Base-by-base conservation (phyloP, 1,139 yeast genomes). In the Suhomyces panamericanus region DNA sequence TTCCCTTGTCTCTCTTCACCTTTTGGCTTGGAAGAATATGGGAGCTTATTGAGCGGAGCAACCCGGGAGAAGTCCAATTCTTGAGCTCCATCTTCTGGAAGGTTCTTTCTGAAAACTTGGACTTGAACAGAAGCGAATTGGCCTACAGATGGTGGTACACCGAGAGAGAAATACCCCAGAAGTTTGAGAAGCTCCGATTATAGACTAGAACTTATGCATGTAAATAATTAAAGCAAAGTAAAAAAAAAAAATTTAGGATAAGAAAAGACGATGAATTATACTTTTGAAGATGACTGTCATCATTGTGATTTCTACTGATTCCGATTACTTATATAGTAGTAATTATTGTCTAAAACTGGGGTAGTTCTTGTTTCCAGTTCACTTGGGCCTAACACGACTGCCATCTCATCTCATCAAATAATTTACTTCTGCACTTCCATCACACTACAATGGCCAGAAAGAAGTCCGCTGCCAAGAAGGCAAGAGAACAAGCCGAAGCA, bases 391-490 rank as follows among this genome's bases (percentile, higher is more conserved):
- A 24, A 32, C 45, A 38, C 44, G 42, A 32, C 39, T 36, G 14
- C 24, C 39, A 45, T 41, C 45, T 48, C 52, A 49, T 51, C 50
- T 44, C 50, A 45, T 41, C 37, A 26, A 32, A 39, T 28, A 28
- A 35, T 27, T 32, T n/a, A 20, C n/a, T 15, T 16, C 12, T 17
- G 17, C 16, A 12, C n/a, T 31, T 15, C n/a, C 17, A 29, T 15
- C 14, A 31, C 28, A 9, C 20, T 13, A 42, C 35, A 22, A 88
- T 88, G 96, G 87, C 96, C 38, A 83, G 96, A 80, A 88, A 88
- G 83, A 88, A 88, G 77, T 85, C 95, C 22, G 93, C 95, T 35
- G 76, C 93, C 47, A 87, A 85, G 60, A 85, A 73, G 64, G 95
- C 93, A 31, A 77, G 70, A 60, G 88, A 83, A 57, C 78, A 73